These are phyloP conservation scores for Suhomyces bolitotheri DNA, from an alignment of 1,139 yeast species.

Conservation along the genomic window DNA sequence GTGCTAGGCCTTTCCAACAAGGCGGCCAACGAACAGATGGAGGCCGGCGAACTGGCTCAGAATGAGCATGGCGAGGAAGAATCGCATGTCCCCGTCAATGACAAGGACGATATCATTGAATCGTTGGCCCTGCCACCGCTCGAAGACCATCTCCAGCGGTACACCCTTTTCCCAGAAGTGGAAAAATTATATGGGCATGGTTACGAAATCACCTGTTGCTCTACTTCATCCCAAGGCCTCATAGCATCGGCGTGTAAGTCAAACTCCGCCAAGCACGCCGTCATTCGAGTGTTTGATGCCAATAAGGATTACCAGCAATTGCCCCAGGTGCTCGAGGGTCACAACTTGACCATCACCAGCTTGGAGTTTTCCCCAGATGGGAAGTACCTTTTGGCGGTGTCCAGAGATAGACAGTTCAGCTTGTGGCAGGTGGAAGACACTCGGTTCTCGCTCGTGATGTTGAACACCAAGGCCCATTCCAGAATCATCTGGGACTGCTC, in stretches of 20 bases:
- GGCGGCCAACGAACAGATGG: conserved; percentile 58
- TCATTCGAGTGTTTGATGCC: conserved; percentile 70
- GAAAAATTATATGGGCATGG: conserved; percentile 98
- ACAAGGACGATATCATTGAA: conserved; percentile 45
- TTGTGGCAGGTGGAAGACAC: conserved; percentile 63
- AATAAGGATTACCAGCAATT: conserved; percentile 44
- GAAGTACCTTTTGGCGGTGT: conserved; percentile 68
- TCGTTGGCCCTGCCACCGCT: conserved; percentile 64
- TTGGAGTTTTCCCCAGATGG: conserved; percentile 76
- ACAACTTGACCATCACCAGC: conserved; percentile 82
- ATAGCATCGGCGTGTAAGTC: conserved; percentile 93
- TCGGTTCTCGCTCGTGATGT: conserved; percentile 46
- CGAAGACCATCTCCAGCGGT: conserved; percentile 88
- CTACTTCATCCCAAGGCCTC: conserved; percentile 65
- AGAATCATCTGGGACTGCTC: conserved; percentile 96
- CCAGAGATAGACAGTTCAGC: conserved; percentile 87
- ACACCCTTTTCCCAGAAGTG: conserved; percentile 90
- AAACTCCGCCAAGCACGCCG: conserved; percentile 82
- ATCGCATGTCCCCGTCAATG: conserved; percentile 38
- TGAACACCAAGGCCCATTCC: conserved; percentile 72
- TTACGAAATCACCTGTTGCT: conserved; percentile 83
- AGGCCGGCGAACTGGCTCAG: conserved; percentile 40
- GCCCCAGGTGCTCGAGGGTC: conserved; percentile 51
- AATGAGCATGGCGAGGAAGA: conserved; percentile 40
- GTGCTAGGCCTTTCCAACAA: conserved; percentile 93